Percentiles rank a stretch among this genome's conserved stretches.
These are phyloP conservation scores for Fusarium irregulare DNA, from an alignment of 2,329 filamentous ascomycete genomes.

Conservation along the genomic window DNA sequence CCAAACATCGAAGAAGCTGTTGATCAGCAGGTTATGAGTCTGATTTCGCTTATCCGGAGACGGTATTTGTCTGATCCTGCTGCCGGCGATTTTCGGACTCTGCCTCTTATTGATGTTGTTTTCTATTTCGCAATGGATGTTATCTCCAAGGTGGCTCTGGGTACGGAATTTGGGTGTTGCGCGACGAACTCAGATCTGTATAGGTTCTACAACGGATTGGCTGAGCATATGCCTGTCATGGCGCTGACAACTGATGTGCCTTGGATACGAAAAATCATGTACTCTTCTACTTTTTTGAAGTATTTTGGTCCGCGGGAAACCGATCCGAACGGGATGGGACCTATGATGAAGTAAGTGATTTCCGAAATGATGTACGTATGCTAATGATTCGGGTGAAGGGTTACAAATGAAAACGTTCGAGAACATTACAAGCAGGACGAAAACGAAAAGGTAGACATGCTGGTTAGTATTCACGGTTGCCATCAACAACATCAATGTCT, in stretches of 20 bases:
- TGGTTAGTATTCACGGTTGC: neutral
- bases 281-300: neutral
- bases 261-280: neutral
- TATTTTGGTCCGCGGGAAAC: neutral
- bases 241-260: neutral
- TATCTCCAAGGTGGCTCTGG: conserved; percentile 3
- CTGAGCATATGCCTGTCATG: neutral
- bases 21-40: neutral
- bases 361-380: too few relatives aligned
- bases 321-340: neutral
- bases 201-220: neutral
- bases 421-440: neutral
- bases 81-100: fast-evolving
- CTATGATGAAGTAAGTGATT: neutral
- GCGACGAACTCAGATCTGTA: conserved; percentile 4
- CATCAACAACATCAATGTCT: fast-evolving
- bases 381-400: neutral
- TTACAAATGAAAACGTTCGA: conserved; percentile 4
- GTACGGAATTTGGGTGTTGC: neutral
- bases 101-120: neutral
- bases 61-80: neutral
- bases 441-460: neutral
- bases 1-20: neutral
- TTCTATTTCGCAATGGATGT: conserved; percentile 1
- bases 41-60: fast-evolving